Evolutionary conservation across 306 rosid species (phyloP).

Genomic region (Vicia faba): DNA sequence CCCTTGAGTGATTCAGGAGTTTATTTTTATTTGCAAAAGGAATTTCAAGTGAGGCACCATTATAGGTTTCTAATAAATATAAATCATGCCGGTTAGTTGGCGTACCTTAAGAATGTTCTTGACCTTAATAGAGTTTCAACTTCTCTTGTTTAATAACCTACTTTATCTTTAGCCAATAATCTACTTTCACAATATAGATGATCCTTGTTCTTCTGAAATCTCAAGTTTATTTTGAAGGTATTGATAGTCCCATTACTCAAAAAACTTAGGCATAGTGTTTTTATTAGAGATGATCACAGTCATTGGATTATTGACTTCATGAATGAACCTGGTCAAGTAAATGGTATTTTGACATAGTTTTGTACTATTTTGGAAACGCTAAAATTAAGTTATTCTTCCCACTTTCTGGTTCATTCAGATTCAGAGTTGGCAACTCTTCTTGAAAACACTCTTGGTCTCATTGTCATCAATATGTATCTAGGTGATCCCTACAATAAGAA

Average conservation of each 20-base stretch:
- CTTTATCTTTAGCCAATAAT: background rate
- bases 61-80: background rate
- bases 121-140: slow-evolving; percentile 5
- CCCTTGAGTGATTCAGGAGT: too few species aligned
- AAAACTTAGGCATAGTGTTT: slow-evolving; percentile 6
- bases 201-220: background rate
- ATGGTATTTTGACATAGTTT: background rate
- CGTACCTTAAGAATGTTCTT: slow-evolving; percentile 3
- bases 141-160: background rate
- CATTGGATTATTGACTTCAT: slow-evolving; percentile 6
- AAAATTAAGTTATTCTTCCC: background rate
- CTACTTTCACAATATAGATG: background rate
- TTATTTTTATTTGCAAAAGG: background rate
- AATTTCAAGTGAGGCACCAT: slow-evolving; percentile 1
- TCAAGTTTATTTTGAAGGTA: slow-evolving; percentile 12
- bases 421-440: slow-evolving; percentile 1
- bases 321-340: slow-evolving; percentile 10
- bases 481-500: background rate
- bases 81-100: background rate
- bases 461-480: background rate
- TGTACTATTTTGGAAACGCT: background rate
- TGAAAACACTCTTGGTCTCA: slow-evolving; percentile 9
- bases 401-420: background rate
- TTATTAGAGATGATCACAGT: slow-evolving; percentile 4
- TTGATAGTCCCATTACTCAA: background rate